A percentile compares a stretch with the other conserved stretches of the same genome.
Evolutionary conservation across 148 eudicot genomes (phyloP).

Genomic region (Rhododendron williamsianum): DNA sequence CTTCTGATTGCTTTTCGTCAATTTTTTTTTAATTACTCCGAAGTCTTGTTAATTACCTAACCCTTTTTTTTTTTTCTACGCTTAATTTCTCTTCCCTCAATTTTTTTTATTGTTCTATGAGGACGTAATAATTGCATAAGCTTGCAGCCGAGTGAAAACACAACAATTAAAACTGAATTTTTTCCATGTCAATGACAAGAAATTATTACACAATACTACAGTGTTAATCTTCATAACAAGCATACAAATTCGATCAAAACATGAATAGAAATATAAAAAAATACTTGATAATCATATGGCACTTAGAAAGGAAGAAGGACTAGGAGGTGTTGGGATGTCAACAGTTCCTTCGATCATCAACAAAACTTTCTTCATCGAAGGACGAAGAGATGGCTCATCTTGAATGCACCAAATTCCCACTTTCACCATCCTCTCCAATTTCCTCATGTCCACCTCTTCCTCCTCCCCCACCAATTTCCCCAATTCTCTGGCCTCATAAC

Average conservation of each 20-base stretch:
- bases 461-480: background rate
- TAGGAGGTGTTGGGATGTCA: constrained; percentile 2
- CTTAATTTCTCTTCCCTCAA: too few relatives aligned
- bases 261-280: background rate
- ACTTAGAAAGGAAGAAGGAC: background rate
- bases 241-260: background rate
- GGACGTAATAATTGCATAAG: too few relatives aligned
- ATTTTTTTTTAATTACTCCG: too few relatives aligned
- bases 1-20: too few relatives aligned
- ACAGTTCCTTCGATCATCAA: constrained; percentile 9
- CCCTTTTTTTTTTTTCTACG: too few relatives aligned
- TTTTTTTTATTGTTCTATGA: too few relatives aligned
- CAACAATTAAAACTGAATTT: background rate
- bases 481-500: background rate
- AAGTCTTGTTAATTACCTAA: too few relatives aligned
- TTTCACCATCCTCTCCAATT: constrained; percentile 6
- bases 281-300: background rate
- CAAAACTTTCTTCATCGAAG: constrained; percentile 10
- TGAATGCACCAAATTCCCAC: constrained; percentile 10
- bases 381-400: constrained; percentile 8
- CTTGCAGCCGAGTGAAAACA: too few relatives aligned
- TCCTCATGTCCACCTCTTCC: background rate
- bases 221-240: too few relatives aligned
- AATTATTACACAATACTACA: background rate
- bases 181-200: background rate